A percentile compares a stretch with the other conserved stretches of the same genome.
Evolutionary conservation across 305 asterid species (phyloP).

Genomic region (Fraxinus latifolia): DNA sequence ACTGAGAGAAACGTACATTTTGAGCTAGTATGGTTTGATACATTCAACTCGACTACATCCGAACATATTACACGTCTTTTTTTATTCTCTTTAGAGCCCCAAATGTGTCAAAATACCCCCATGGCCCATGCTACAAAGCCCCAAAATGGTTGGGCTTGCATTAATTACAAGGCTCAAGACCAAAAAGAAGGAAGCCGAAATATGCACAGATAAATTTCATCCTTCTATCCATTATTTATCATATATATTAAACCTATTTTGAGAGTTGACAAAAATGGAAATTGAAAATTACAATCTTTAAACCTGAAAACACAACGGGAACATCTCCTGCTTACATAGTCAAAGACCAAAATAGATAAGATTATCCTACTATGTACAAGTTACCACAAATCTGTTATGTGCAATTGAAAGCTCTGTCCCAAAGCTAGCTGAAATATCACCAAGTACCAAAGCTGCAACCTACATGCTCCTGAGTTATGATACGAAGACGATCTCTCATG

Average conservation of each 20-base stretch:
- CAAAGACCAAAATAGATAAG: slow-evolving; percentile 21
- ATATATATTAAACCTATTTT: slow-evolving; percentile 31
- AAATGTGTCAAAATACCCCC: not conserved
- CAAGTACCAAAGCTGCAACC: slow-evolving; percentile 83
- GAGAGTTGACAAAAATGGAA: slow-evolving; percentile 25
- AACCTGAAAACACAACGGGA: slow-evolving; percentile 11
- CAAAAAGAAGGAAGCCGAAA: not conserved
- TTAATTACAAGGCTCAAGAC: not conserved
- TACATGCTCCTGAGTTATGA: slow-evolving; percentile 76
- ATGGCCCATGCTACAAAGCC: not conserved
- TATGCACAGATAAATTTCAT: not conserved
- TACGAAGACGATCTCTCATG: slow-evolving; percentile 51
- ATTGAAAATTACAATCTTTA: slow-evolving; percentile 23
- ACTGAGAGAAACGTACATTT: not conserved
- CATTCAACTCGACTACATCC: not conserved
- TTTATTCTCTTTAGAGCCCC: not conserved
- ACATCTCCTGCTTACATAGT: slow-evolving; percentile 27
- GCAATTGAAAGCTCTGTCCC: slow-evolving; percentile 33
- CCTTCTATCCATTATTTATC: not conserved
- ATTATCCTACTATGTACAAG: not conserved
- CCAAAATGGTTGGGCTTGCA: not conserved
- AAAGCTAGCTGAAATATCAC: slow-evolving; percentile 35
- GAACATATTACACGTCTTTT: not conserved
- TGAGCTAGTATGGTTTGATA: not conserved
- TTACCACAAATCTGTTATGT: slow-evolving; percentile 25